Base-by-base conservation (phyloP, 192 early-diverging fungal genomes). In the Entomortierella beljakovae region DNA sequence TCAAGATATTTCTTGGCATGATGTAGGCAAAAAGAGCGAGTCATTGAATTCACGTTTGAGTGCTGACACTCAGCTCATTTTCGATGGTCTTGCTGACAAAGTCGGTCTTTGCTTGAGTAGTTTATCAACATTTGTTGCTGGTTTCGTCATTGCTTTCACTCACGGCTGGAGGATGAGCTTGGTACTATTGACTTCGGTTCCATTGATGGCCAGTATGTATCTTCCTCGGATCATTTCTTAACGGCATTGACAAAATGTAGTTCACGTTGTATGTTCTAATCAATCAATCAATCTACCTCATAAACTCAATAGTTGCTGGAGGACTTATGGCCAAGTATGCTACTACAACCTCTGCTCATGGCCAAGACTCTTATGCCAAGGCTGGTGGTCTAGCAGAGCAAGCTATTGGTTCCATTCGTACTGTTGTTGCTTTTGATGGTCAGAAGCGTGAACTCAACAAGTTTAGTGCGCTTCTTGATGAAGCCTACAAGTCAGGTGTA, bases 1-100 rank as follows among this genome's bases (percentile, higher is more conserved):
- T 52, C 96, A 97, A 76, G 92, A 97, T 26, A 90, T 94, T 42
- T 88, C 86, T 20, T 98, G 93, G 90, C 96, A 96, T 72, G 97
- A 98, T 61, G 73, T 70, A 43, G 84, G 80, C 35, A 84, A 87
- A 57, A 87, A 88, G 61, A 87, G 90, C 31, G 96, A 94, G 55
- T 92, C 93, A 59, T 86, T 98, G 43, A 93, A 94, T 6, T 94
- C 95, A 29, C 92, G 95, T 31, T 88, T 98, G 35, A 91, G 95
- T 40, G 87, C 89, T 43, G 95, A 98, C 50, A 95, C 92, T 25
- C 90, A 91, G 43, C 54, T 96, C 58, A 87, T 96, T 42, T 94
- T 97, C 81, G 97, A 97, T 64, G 96, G 94, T 46, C 92, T 95
- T 22, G 87, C 88, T 26, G 95, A 95, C 54, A 98, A 97, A 70